Percentiles rank a stretch among this genome's conserved stretches.
Evolutionary conservation across 2,329 filamentous ascomycete species (phyloP).

Genomic region (Colletotrichum echinochloae): DNA sequence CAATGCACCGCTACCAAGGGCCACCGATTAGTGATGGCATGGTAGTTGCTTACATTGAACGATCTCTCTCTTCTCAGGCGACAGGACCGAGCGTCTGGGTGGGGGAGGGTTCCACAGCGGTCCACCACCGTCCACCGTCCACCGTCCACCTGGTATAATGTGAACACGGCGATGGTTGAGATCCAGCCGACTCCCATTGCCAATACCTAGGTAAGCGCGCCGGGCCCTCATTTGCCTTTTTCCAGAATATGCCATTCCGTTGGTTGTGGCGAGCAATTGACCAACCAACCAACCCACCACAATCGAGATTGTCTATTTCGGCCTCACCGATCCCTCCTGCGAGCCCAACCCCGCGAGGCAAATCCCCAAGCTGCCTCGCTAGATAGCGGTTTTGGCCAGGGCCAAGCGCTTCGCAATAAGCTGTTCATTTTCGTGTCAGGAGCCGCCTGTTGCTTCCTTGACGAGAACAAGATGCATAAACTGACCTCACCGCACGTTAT

Average conservation of each 20-base stretch:
- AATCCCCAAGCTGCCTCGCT: neutral
- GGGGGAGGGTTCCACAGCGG: neutral
- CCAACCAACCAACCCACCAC: neutral
- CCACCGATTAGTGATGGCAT: neutral
- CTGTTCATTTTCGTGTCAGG: constrained; percentile 26
- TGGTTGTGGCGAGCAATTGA: neutral
- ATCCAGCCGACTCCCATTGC: neutral
- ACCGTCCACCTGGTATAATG: neutral
- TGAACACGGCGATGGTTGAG: neutral
- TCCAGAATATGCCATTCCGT: neutral
- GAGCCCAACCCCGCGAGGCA: neutral
- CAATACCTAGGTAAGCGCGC: neutral
- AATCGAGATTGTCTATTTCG: neutral
- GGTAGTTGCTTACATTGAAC: neutral
- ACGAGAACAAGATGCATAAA: neutral
- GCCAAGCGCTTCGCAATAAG: constrained; percentile 34
- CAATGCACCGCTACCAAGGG: neutral
- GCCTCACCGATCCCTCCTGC: neutral
- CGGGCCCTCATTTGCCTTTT: neutral
- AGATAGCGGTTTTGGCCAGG: constrained; percentile 1
- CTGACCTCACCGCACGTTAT: constrained; percentile 61
- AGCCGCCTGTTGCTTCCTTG: neutral
- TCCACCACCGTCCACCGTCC: neutral
- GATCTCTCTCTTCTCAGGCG: neutral
- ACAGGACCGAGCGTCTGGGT: neutral